Evolutionary conservation across 108 stramenopile genomes (phyloP), one percentile per base, ranked within the genome.

Genomic region (Bacterosira constricta): DNA sequence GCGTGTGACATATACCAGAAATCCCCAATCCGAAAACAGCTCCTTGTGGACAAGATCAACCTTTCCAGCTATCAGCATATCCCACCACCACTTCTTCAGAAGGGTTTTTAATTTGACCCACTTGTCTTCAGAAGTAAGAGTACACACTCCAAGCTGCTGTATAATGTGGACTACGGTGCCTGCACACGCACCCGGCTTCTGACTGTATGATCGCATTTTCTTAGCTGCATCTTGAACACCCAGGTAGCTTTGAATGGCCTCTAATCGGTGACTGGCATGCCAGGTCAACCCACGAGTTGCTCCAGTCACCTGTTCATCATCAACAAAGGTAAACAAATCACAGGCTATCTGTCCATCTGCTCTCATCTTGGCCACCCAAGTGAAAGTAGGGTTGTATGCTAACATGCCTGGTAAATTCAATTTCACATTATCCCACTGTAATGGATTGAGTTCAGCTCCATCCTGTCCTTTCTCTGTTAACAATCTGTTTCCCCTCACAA

Each of bases 181-280:
- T 42, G 79, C 66, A 71, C 79, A 80, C 12, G 72, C 66, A 44
- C 71, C 44, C 27, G 72, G 65, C n/a, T 20, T 47, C 42, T 32
- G 31, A 15, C 29, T n/a, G 17, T 17, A 17, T 51, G 50, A 17
- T 51, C 50, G 71, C 37, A 31, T 53, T 30, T 41, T 86, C 83
- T 25, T 75, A 1, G 21, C 75, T 0, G 85, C 85, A 66, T 86
- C 85, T 32, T 83, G 82, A n/a, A 80, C 10, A 10, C 85, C 85
- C 5, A 73, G 46, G 29, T 64, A 63, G 39, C 13, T 34, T 36
- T 64, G 50, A 5, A 29, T 71, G 34, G 38, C 38, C 2, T 38
- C 69, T 1, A 77, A 25, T 1, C 11, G 38, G 44, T 68, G 57
- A 3, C 44, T 37, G 2, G 50, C 71, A 20, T 57, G 17, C 63